phyloP scores from a whole-genome alignment of 768 basidiomycete genomes.

The Multifurca ochricompacta region DNA sequence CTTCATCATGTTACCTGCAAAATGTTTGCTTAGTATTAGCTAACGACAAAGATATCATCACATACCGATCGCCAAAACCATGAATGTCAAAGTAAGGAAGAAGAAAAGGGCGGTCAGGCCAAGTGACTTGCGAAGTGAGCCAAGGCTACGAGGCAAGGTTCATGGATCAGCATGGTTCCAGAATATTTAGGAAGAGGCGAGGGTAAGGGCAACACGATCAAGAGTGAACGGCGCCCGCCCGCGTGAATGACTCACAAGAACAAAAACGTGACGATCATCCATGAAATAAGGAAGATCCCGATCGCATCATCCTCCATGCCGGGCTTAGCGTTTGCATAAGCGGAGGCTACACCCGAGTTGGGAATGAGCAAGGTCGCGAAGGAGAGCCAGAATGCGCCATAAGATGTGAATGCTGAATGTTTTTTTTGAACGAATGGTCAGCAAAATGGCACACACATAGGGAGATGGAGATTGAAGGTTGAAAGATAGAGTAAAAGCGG shows the following conservation, averaged over 20 bases:
- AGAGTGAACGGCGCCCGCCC: not conserved
- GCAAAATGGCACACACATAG: too few species aligned
- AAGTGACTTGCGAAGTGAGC: slow-evolving; percentile 42
- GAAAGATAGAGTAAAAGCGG: not conserved
- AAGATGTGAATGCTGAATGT: slow-evolving; percentile 65
- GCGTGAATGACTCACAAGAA: slow-evolving; percentile 45
- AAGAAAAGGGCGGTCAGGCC: slow-evolving; percentile 43
- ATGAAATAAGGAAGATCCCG: slow-evolving; percentile 67
- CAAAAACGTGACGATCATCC: slow-evolving; percentile 67
- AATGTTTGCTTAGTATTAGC: slow-evolving; percentile 20
- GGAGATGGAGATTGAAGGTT: too few species aligned
- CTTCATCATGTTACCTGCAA: not conserved
- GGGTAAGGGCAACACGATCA: too few species aligned
- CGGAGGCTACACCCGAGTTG: slow-evolving; percentile 47
- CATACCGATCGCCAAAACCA: slow-evolving; percentile 37
- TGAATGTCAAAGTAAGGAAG: slow-evolving; percentile 49
- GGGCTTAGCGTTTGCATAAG: slow-evolving; percentile 33
- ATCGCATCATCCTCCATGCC: slow-evolving; percentile 47
- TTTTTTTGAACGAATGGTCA: not conserved
- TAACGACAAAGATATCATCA: slow-evolving; percentile 12
- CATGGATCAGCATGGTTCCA: not conserved
- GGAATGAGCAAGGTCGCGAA: slow-evolving; percentile 70
- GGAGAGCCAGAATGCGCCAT: slow-evolving; percentile 87
- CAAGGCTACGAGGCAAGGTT: slow-evolving; percentile 31
- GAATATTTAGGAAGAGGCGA: too few species aligned